phyloP scores from a whole-genome alignment of 164 flowering plant species.

The Dillenia suffruticosa region DNA sequence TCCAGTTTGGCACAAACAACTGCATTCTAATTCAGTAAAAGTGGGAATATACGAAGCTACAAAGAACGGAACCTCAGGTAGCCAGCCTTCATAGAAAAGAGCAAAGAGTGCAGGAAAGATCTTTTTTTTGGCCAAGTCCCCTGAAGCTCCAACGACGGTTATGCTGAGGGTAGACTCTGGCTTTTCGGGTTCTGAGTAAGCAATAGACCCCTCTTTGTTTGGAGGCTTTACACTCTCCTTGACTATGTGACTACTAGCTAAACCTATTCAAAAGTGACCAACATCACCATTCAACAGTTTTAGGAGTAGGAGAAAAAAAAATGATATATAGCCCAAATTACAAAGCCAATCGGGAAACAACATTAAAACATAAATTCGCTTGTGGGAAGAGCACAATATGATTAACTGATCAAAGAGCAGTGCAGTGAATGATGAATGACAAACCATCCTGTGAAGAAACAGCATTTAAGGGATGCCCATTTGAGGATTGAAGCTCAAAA shows the following conservation, averaged over 20 bases:
- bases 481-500: conserved; percentile 53
- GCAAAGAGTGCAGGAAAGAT: conserved; percentile 95
- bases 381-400: not conserved
- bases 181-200: conserved; percentile 17
- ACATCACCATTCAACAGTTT: conserved; percentile 1
- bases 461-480: conserved; percentile 58
- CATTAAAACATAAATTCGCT: not conserved
- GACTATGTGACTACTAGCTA: conserved; percentile 27
- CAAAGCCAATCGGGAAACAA: not conserved
- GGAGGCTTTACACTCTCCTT: conserved; percentile 22
- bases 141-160: conserved; percentile 89
- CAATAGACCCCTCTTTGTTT: conserved; percentile 16
- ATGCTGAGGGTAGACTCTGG: conserved; percentile 52
- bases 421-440: conserved; percentile 4
- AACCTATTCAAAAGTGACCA: conserved; percentile 17
- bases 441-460: conserved; percentile 57
- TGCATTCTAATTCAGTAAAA: not conserved
- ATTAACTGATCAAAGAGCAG: not conserved
- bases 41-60: not conserved
- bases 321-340: not conserved
- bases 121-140: conserved; percentile 87
- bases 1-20: no score
- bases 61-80: conserved; percentile 56
- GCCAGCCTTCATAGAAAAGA: conserved; percentile 66
- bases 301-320: not conserved